Conservation (phyloP, 2,329 filamentous ascomycete genomes). For the Fusarium napiforme region DNA sequence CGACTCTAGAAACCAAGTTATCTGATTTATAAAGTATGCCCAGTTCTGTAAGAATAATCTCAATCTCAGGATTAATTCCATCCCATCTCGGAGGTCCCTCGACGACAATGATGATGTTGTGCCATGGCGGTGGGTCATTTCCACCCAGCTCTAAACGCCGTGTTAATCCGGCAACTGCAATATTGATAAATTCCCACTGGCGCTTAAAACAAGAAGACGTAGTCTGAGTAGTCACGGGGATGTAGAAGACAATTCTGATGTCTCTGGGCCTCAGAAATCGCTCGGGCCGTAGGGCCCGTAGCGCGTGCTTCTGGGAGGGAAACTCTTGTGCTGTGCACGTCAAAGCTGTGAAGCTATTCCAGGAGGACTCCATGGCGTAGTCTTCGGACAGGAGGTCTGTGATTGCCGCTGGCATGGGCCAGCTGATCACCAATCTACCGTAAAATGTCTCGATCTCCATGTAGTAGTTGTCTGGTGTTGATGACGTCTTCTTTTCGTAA, state of each 20-base stretch:
- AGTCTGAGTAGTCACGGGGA: not conserved
- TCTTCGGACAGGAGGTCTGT: not conserved
- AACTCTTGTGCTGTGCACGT: not conserved
- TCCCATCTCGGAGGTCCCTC: not conserved
- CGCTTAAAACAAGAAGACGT: not conserved
- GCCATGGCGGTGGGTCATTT: not conserved
- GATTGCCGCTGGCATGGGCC: not conserved
- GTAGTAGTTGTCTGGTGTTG: too few relatives aligned
- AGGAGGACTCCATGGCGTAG: not conserved
- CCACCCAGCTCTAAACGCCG: not conserved
- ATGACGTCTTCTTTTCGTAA: not conserved
- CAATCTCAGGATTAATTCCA: not conserved
- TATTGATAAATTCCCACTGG: not conserved
- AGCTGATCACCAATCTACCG: not conserved
- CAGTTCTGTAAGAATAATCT: not conserved
- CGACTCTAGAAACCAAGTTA: fast-evolving
- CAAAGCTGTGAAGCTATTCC: not conserved
- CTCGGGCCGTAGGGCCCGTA: not conserved
- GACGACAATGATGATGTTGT: not conserved
- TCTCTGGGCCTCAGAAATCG: not conserved
- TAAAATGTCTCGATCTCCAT: not conserved
- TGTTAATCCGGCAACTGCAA: not conserved
- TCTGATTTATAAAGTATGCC: not conserved
- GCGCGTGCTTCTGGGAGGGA: fast-evolving
- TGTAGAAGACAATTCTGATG: not conserved